These are phyloP conservation scores for Akebia trifoliata DNA, from an alignment of 164 flowering plant genomes.

Conservation along the genomic window DNA sequence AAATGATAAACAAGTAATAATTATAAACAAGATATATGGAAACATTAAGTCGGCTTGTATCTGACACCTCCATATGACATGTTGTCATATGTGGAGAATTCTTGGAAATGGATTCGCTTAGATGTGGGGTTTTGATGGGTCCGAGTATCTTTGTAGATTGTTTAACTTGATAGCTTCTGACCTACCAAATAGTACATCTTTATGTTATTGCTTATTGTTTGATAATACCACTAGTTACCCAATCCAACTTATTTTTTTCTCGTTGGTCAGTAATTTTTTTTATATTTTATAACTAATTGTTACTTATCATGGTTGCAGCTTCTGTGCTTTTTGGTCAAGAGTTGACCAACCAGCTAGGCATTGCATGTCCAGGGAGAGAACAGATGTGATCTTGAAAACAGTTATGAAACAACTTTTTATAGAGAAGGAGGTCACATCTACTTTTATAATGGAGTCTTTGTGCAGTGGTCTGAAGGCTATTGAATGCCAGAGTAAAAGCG, in stretches of 20 bases:
- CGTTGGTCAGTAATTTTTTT: not conserved
- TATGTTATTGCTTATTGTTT: not conserved
- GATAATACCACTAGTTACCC: no score
- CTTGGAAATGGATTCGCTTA: no score
- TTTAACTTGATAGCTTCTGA: no score
- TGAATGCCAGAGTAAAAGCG: slow-evolving; percentile 58
- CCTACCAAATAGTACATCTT: no score
- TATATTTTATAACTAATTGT: not conserved
- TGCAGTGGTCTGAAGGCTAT: slow-evolving; percentile 95
- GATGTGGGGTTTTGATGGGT: no score
- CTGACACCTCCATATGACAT: no score
- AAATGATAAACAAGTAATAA: no score
- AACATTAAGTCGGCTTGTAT: no score
- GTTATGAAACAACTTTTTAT: slow-evolving; percentile 86
- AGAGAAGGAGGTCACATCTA: slow-evolving; percentile 96
- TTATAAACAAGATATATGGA: no score
- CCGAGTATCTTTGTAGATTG: no score
- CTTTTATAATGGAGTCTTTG: slow-evolving; percentile 95
- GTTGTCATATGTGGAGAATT: no score
- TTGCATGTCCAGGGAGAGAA: slow-evolving; percentile 78
- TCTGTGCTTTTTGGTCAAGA: slow-evolving; percentile 80
- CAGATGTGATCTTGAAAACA: slow-evolving; percentile 71
- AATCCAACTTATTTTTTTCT: not conserved
- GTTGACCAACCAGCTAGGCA: slow-evolving; percentile 69
- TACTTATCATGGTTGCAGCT: slow-evolving; percentile 46